A percentile compares a stretch with the other conserved stretches of the same genome.
Evolutionary conservation across 331 rosid species (phyloP).

Genomic region (Malus hybrid): DNA sequence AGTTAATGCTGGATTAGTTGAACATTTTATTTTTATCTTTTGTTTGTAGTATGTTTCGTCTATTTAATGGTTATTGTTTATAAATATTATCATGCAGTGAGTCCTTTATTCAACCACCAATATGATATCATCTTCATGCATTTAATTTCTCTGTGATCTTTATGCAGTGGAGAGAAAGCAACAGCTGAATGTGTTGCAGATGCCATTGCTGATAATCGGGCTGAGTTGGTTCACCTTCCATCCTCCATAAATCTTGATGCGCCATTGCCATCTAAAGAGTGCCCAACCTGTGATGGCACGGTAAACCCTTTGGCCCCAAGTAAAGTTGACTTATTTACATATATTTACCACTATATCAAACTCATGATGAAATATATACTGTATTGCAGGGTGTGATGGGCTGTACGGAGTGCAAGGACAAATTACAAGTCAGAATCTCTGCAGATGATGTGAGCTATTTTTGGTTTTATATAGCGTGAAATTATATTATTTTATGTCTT

Average conservation of each 20-base stretch:
- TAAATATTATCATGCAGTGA: not conserved
- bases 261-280: constrained; percentile 83
- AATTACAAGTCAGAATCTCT: constrained; percentile 72
- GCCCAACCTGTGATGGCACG: constrained; percentile 92
- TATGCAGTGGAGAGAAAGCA: constrained; percentile 79
- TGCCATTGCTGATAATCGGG: constrained; percentile 74
- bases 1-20: not conserved
- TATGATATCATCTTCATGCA: not conserved
- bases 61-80: not conserved
- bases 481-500: not conserved
- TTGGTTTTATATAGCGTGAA: not conserved
- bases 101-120: not conserved
- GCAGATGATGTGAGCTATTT: constrained; percentile 78
- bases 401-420: constrained; percentile 88
- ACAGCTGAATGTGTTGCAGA: constrained; percentile 82
- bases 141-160: constrained; percentile 20
- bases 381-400: constrained; percentile 89
- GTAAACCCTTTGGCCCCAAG: constrained; percentile 29
- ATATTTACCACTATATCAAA: constrained; percentile 2
- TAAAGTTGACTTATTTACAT: constrained; percentile 4
- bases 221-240: constrained; percentile 87
- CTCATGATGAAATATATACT: constrained; percentile 16
- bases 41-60: not conserved
- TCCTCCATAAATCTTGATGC: constrained; percentile 51
- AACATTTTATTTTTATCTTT: not conserved